phyloP scores from a whole-genome alignment of 768 basidiomycete species.

The Amanita muscaria region DNA sequence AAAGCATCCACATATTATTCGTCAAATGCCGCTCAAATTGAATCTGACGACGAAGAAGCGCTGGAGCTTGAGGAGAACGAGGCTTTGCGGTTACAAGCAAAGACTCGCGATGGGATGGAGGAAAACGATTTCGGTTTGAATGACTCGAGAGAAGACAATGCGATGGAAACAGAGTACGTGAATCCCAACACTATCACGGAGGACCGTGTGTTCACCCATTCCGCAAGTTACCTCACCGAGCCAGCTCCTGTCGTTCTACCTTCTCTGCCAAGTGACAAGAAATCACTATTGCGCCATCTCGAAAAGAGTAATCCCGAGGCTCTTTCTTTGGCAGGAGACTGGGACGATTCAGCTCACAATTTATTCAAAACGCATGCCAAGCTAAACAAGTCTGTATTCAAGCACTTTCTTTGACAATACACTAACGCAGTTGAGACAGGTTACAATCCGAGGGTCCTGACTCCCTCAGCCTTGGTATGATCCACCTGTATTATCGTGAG shows the following conservation, averaged over 20 bases:
- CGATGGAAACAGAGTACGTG: conserved; percentile 27
- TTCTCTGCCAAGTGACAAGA: conserved; percentile 46
- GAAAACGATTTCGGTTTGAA: conserved; percentile 83
- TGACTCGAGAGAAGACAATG: conserved; percentile 37
- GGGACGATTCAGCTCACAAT: conserved; percentile 59
- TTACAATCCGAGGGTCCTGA: conserved; percentile 39
- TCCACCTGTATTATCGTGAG: conserved; percentile 86
- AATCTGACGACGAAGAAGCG: conserved; percentile 84
- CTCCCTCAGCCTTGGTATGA: conserved; percentile 55
- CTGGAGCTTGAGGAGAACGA: conserved; percentile 86
- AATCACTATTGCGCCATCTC: conserved; percentile 51
- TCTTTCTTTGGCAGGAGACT: conserved; percentile 74
- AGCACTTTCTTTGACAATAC: not conserved
- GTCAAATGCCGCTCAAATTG: conserved; percentile 71
- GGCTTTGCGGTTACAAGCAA: conserved; percentile 68
- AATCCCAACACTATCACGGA: no score
- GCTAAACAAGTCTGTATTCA: conserved; percentile 36
- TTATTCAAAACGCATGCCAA: conserved; percentile 45
- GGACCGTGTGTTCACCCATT: conserved; percentile 1
- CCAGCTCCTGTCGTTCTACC: conserved; percentile 25
- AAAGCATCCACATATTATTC: conserved; percentile 79
- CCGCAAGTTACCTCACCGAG: conserved; percentile 30
- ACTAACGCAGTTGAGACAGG: conserved; percentile 25
- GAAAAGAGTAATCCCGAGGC: conserved; percentile 73
- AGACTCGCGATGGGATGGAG: conserved; percentile 57